Conservation (phyloP, 2,329 filamentous ascomycete species). For the Ophiostoma sp. region DNA sequence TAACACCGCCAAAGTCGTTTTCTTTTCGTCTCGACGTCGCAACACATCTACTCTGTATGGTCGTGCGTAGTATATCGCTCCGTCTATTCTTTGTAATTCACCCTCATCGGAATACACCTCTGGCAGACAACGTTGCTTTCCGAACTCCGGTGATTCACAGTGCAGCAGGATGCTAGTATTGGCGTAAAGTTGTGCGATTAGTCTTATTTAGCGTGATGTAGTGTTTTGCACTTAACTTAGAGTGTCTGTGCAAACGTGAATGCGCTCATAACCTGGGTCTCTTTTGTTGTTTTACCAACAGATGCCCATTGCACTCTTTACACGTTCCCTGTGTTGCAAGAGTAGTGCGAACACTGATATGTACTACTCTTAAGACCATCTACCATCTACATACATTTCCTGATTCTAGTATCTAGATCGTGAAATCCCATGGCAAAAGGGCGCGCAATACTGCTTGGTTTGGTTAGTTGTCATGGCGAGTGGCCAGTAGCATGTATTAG, state of each 20-base stretch:
- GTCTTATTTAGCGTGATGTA: not conserved
- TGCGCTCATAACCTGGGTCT: not conserved
- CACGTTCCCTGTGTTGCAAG: not conserved
- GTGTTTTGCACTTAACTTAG: not conserved
- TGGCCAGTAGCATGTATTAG: not conserved
- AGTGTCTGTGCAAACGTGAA: not conserved
- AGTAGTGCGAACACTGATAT: not conserved
- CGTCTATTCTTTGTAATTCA: not conserved
- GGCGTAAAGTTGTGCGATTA: not conserved
- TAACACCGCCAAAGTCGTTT: not conserved
- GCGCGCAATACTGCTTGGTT: slow-evolving; percentile 5
- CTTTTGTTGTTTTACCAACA: not conserved
- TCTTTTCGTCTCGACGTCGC: not conserved
- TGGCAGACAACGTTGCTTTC: slow-evolving; percentile 9
- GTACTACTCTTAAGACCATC: not conserved
- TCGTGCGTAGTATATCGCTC: too few relatives aligned
- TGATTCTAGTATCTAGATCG: not conserved
- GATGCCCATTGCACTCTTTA: not conserved
- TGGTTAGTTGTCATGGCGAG: not conserved
- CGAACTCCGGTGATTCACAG: slow-evolving; percentile 11
- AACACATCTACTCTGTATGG: not conserved
- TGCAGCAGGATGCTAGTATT: not conserved
- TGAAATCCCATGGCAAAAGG: not conserved
- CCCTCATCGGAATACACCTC: not conserved
- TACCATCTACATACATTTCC: not conserved